A percentile compares a stretch with the other conserved stretches of the same genome.
Evolutionary conservation across 2,329 filamentous ascomycete genomes (phyloP).

Genomic region (Fusarium floridanum): DNA sequence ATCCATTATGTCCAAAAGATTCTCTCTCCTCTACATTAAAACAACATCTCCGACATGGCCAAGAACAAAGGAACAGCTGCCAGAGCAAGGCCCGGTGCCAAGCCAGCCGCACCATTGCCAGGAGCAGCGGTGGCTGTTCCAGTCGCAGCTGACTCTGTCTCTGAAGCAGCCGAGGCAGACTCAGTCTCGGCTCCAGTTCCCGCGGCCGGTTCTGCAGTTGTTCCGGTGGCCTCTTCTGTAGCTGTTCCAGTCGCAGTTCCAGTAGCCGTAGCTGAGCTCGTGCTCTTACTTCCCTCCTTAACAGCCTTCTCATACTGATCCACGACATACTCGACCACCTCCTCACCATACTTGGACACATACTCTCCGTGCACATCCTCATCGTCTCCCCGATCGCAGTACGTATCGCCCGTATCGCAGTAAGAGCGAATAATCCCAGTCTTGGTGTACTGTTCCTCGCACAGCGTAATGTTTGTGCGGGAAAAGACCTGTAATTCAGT

Average conservation of each 20-base stretch:
- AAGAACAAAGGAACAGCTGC: constrained; percentile 20
- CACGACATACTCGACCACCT: constrained; percentile 54
- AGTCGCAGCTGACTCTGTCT: neutral
- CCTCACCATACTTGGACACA: constrained; percentile 51
- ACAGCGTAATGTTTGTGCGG: constrained; percentile 51
- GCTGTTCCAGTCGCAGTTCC: constrained; percentile 4
- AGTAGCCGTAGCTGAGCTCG: constrained; percentile 5
- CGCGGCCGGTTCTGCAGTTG: neutral
- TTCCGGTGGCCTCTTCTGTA: neutral
- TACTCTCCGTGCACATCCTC: constrained; percentile 52
- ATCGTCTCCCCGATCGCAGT: constrained; percentile 53
- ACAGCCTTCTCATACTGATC: constrained; percentile 47
- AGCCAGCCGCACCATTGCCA: constrained; percentile 23
- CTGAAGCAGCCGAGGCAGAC: constrained; percentile 6
- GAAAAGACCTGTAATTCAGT: constrained; percentile 52
- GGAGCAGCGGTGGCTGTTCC: constrained; percentile 14
- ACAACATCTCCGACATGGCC: constrained; percentile 7
- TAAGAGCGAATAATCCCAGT: constrained; percentile 52
- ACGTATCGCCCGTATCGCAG: constrained; percentile 58
- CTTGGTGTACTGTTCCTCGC: constrained; percentile 51
- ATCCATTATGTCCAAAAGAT: neutral
- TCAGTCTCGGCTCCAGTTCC: constrained; percentile 10
- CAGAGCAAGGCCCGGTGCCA: constrained; percentile 20
- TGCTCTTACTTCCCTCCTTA: constrained; percentile 14
- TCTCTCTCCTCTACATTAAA: neutral